phyloP scores from a whole-genome alignment of 345 rosid species.

The Gossypium sturtianum region DNA sequence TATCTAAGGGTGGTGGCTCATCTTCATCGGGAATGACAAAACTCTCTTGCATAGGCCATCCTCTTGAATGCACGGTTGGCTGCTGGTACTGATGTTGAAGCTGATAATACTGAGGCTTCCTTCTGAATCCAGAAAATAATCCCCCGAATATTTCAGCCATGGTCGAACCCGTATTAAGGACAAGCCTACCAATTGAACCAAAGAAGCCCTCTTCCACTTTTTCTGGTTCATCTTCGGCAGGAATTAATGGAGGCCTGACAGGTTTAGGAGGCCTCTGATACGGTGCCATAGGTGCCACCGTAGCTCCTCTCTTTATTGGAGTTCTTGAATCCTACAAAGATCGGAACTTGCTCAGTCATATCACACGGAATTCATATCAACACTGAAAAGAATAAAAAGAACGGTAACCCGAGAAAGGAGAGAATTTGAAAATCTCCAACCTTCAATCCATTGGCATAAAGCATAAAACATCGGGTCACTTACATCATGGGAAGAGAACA shows the following conservation, averaged over 20 bases:
- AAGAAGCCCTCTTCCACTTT: conserved; percentile 63
- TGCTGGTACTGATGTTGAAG: conserved; percentile 42
- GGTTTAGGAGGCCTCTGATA: conserved; percentile 59
- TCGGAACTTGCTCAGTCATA: conserved; percentile 1
- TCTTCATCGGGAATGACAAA: conserved; percentile 70
- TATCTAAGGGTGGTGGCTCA: conserved; percentile 61
- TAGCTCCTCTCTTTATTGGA: conserved; percentile 32
- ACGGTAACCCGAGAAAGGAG: neutral
- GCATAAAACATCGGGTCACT: conserved; percentile 21
- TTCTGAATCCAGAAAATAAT: conserved; percentile 36
- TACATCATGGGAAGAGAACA: conserved; percentile 58
- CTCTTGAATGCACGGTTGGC: conserved; percentile 26
- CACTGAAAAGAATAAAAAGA: neutral
- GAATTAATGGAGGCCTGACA: conserved; percentile 66
- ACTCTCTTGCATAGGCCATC: conserved; percentile 84
- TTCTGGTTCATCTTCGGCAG: conserved; percentile 57
- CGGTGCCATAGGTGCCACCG: conserved; percentile 59
- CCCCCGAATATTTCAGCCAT: conserved; percentile 51
- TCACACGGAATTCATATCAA: neutral
- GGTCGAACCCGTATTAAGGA: conserved; percentile 61
- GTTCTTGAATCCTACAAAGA: conserved; percentile 39
- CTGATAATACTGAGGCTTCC: conserved; percentile 35
- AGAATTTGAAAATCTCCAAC: neutral
- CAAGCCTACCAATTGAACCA: conserved; percentile 65
- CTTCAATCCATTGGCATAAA: neutral